A percentile compares a stretch with the other conserved stretches of the same genome.
These are phyloP conservation scores for Lentinus brumalis DNA, from an alignment of 768 basidiomycete species.

Conservation along the genomic window DNA sequence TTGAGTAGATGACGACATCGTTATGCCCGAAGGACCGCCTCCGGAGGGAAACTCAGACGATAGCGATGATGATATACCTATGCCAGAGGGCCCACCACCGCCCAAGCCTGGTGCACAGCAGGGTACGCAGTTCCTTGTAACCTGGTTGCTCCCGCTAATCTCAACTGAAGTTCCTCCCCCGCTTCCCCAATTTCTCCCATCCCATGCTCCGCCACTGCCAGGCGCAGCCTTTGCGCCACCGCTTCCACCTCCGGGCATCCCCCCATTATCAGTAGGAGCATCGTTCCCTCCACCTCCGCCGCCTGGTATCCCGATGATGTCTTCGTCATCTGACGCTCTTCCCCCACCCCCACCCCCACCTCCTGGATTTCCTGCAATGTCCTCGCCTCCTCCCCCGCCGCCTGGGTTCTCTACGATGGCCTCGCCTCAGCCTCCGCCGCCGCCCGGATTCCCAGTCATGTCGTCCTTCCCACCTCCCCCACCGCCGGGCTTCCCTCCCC, in stretches of 20 bases:
- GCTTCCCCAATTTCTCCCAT: slow-evolving; percentile 30
- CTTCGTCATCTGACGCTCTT: too few species aligned
- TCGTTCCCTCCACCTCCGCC: background rate
- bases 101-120: slow-evolving; percentile 15
- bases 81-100: slow-evolving; percentile 83
- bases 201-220: slow-evolving; percentile 17
- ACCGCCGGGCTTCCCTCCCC: slow-evolving; percentile 25
- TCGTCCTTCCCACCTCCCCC: slow-evolving; percentile 18
- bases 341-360: background rate
- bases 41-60: slow-evolving; percentile 53
- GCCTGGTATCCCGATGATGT: background rate
- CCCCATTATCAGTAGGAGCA: slow-evolving; percentile 2
- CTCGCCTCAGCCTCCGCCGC: slow-evolving; percentile 27
- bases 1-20: slow-evolving; percentile 56
- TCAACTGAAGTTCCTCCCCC: slow-evolving; percentile 6
- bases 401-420: slow-evolving; percentile 12
- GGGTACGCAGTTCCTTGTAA: slow-evolving; percentile 6
- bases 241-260: slow-evolving; percentile 25
- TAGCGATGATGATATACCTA: slow-evolving; percentile 83
- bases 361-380: background rate
- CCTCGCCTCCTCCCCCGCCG: slow-evolving; percentile 5
- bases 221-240: slow-evolving; percentile 6
- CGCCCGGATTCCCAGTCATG: slow-evolving; percentile 25
- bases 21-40: slow-evolving; percentile 66
- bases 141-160: background rate